Base-by-base conservation (phyloP, 164 flowering plant genomes). In the Sedum album region DNA sequence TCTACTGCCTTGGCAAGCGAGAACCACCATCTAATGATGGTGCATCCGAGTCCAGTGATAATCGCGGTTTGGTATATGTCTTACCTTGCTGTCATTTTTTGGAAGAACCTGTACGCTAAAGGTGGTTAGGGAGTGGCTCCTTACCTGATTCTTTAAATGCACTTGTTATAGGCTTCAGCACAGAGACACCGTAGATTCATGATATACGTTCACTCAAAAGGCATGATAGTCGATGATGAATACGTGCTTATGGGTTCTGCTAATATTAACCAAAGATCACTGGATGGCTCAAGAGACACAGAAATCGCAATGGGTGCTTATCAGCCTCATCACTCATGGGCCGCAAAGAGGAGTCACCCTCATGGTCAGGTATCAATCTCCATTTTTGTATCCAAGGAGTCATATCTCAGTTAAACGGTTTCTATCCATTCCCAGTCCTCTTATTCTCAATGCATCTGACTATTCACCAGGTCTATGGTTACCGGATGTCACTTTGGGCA, bases 291-390 rank as follows among this genome's bases (percentile, higher is more conserved):
- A 68, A 82, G 92, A 72, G 95, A 89, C 80, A 89, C 90, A 0
- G 93, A 88, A 77, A 88, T 88, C 53, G 91, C 96, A 1, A 89
- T 86, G 89, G 93, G 96, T 23, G 86, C 90, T 66, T 89, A 88
- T 76, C 93, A 88, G 74, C 91, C 93, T 26, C 61, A 74, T 15
- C 71, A 83, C 68, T 80, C 85, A 44, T 89, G 93, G 96, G 83
- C 81, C 28, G 60, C 68, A 60, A 79, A 76, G 73, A 42, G 77
- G 35, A 35, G 60, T 48, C 87, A 81, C 69, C 96, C 96, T 14
- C 82, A 53, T 60, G 91, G 93, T 66, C 89, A 89, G 89, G 96
- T 86, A 73, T 62, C 51, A n/a, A 48, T 25, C 48, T 28, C 35
- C 55, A 15, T 7, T 25, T 6, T 21, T 61, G 53, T 3, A 18